phyloP scores from a whole-genome alignment of 371 early-diverging fungal species.

The Fennellomyces sp. region DNA sequence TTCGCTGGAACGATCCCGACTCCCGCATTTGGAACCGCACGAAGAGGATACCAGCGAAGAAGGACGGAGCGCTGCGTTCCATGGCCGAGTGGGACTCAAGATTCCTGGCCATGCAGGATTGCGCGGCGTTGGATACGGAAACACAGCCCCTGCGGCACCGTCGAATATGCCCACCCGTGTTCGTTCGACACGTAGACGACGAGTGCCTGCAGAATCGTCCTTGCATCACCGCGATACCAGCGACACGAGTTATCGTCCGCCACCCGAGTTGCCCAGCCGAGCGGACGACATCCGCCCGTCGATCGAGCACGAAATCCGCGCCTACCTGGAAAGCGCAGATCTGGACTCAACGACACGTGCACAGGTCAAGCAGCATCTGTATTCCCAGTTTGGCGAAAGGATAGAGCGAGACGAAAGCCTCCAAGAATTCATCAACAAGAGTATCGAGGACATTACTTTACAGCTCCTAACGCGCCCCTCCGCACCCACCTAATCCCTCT shows the following conservation, averaged over 20 bases:
- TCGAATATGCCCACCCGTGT: neutral
- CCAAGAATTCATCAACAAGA: slow-evolving; percentile 20
- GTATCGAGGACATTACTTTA: slow-evolving; percentile 33
- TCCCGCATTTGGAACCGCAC: neutral
- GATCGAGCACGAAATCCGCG: slow-evolving; percentile 21
- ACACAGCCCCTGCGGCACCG: neutral
- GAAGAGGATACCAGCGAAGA: slow-evolving; percentile 1
- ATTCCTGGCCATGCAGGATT: slow-evolving; percentile 18
- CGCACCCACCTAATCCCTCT: neutral
- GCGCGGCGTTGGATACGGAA: slow-evolving; percentile 1
- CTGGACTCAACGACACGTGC: slow-evolving; percentile 35
- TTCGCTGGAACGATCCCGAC: slow-evolving; percentile 5
- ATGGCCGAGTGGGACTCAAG: slow-evolving; percentile 25
- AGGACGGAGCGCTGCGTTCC: slow-evolving; percentile 27
- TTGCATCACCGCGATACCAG: slow-evolving; percentile 2
- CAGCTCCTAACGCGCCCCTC: slow-evolving; percentile 16
- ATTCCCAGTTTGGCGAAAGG: slow-evolving; percentile 21
- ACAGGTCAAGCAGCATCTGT: slow-evolving; percentile 38
- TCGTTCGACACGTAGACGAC: neutral
- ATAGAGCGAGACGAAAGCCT: slow-evolving; percentile 15
- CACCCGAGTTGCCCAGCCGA: neutral
- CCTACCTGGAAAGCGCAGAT: slow-evolving; percentile 30
- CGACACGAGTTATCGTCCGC: neutral
- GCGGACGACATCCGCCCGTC: neutral
- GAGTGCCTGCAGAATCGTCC: neutral